Base-by-base conservation (phyloP, 345 rosid genomes). In the Eucalyptus paniculata region DNA sequence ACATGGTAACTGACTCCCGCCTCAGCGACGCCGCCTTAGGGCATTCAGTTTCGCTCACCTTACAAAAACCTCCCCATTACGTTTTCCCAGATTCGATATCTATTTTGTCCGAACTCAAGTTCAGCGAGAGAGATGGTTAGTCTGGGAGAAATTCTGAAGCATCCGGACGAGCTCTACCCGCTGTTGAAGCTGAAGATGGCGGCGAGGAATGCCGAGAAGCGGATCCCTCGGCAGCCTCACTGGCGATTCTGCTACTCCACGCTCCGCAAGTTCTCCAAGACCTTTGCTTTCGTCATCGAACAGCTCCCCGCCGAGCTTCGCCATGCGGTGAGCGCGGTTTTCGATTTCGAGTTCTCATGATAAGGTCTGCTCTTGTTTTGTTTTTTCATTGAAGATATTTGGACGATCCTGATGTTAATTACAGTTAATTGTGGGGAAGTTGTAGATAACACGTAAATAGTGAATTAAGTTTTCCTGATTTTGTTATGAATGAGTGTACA, bases 191-290 rank as follows among this genome's bases (percentile, higher is more conserved):
- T 47, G 90, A 47, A 47, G 1, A 47, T 47, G 49, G 49, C 5
- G 13, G 49, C 92, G 7, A 93, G 92, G 56, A 53, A 92, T 28
- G 98, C 97, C 0, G 96, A 92, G 95, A 97, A 95, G 94, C 97
- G 96, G 95, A 95, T 97, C 95, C 99, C 99, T 15, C 92, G 92
- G 7, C 94, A 95, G 90, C 97, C 98, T 87, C 98, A 94, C 91
- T 96, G 98, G 99, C 96, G 90, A 26, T 97, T 96, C 91, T 97
- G 98, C 90, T 96, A 96, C 89, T 89, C 96, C 11, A 95, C 96
- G 98, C 97, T 97, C 86, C 97, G 92, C 89, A 96, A 94, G 90
- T 98, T 96, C 58, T 96, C 99, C 91, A 94, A 97, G 7, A 94
- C 97, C 94, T 97, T 97, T 69, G 95, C 93, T 77, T 94, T 96